These are phyloP conservation scores for Coniochaeta hoffmannii DNA, from an alignment of 2,329 filamentous ascomycete species.

Conservation along the genomic window DNA sequence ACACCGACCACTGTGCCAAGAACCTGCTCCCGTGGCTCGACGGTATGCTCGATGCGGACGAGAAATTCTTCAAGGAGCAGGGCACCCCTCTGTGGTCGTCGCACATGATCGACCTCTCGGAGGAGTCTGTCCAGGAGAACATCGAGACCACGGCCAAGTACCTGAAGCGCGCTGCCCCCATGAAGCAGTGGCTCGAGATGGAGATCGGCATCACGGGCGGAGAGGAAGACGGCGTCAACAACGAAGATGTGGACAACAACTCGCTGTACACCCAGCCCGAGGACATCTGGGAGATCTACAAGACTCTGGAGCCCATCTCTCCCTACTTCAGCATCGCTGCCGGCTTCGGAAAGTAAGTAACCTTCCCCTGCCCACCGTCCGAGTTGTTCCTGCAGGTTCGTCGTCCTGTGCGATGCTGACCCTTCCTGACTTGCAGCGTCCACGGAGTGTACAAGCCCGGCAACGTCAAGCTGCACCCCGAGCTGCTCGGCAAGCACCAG, in stretches of 20 bases:
- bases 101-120: conserved; percentile 98
- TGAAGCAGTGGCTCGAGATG: conserved; percentile 89
- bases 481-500: conserved; percentile 96
- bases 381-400: neutral
- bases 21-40: conserved; percentile 95
- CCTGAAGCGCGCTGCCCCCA: conserved; percentile 85
- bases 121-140: conserved; percentile 87
- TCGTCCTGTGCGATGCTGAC: neutral
- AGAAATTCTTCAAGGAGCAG: conserved; percentile 88
- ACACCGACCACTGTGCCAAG: conserved; percentile 99
- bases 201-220: conserved; percentile 91
- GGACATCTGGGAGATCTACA: conserved; percentile 89
- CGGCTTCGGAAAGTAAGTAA: conserved; percentile 57
- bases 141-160: conserved; percentile 87
- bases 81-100: conserved; percentile 89
- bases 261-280: conserved; percentile 79
- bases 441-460: conserved; percentile 96
- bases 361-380: neutral
- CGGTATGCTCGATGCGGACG: conserved; percentile 80
- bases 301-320: conserved; percentile 76
- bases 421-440: conserved; percentile 64
- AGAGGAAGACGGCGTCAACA: conserved; percentile 74
- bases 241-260: conserved; percentile 95
- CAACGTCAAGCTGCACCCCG: conserved; percentile 94
- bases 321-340: conserved; percentile 98